Evolutionary conservation across 768 basidiomycete genomes (phyloP).

Genomic region (Suillus bovinus): DNA sequence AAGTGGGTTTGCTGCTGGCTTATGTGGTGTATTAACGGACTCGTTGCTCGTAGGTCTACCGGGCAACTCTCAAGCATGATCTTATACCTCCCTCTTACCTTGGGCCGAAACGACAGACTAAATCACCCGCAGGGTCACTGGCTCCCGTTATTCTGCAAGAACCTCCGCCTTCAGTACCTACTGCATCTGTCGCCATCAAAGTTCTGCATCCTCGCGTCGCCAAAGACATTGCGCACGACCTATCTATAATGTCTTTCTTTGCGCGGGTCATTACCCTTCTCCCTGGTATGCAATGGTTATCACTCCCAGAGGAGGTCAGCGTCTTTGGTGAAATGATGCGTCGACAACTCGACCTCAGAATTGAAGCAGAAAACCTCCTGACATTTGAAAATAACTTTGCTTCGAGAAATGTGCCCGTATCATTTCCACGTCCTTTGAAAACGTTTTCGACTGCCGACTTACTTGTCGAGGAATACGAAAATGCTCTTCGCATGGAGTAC

Average conservation of each 20-base stretch:
- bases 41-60: slow-evolving; percentile 65
- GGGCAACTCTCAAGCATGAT: slow-evolving; percentile 80
- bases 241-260: slow-evolving; percentile 95
- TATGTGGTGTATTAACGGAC: not conserved
- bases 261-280: slow-evolving; percentile 73
- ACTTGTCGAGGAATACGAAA: slow-evolving; percentile 90
- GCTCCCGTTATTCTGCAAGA: slow-evolving; percentile 48
- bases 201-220: slow-evolving; percentile 87
- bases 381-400: slow-evolving; percentile 87
- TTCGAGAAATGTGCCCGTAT: slow-evolving; percentile 75
- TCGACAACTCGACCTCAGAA: slow-evolving; percentile 87
- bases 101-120: slow-evolving; percentile 64
- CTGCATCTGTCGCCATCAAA: slow-evolving; percentile 92
- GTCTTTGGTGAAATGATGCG: slow-evolving; percentile 98
- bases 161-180: slow-evolving; percentile 73
- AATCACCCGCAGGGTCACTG: slow-evolving; percentile 48
- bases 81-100: slow-evolving; percentile 86
- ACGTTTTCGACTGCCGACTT: slow-evolving; percentile 81
- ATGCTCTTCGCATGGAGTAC: slow-evolving; percentile 84
- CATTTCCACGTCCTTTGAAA: slow-evolving; percentile 86
- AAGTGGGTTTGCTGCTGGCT: slow-evolving; percentile 44
- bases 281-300: slow-evolving; percentile 96
- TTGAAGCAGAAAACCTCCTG: slow-evolving; percentile 86
- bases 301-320: slow-evolving; percentile 90
- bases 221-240: slow-evolving; percentile 84